Conservation (phyloP, 2,329 filamentous ascomycete genomes). For the Fusarium succisae region DNA sequence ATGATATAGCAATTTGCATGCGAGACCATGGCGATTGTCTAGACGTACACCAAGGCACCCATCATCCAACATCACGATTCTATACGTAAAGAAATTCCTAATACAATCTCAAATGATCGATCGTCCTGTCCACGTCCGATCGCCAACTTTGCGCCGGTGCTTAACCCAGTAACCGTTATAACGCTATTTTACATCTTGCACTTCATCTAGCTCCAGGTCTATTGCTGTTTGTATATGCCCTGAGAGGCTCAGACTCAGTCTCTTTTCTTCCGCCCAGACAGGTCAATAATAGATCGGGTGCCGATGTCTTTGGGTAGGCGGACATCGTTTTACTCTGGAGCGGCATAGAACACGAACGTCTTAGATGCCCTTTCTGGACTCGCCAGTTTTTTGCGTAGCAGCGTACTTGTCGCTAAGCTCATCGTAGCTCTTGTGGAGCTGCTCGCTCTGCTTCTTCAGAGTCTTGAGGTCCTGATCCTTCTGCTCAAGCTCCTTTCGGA, state of each 20-base stretch:
- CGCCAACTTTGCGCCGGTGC: slow-evolving; percentile 28
- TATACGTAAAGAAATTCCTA: slow-evolving; percentile 16
- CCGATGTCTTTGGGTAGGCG: background rate
- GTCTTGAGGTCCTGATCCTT: slow-evolving; percentile 87
- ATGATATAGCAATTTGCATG: background rate
- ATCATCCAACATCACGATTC: slow-evolving; percentile 18
- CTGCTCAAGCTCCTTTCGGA: slow-evolving; percentile 76
- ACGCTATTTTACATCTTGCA: slow-evolving; percentile 28
- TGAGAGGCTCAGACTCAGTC: slow-evolving; percentile 16
- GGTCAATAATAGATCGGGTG: background rate
- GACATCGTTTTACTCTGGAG: background rate
- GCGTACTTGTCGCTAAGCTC: slow-evolving; percentile 85
- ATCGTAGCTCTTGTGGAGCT: slow-evolving; percentile 85
- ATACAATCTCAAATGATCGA: slow-evolving; percentile 31
- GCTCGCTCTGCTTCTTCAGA: slow-evolving; percentile 91
- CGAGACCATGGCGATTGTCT: background rate
- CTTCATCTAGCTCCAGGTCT: slow-evolving; percentile 1
- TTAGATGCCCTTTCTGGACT: slow-evolving; percentile 68
- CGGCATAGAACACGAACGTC: background rate
- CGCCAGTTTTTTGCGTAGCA: slow-evolving; percentile 60
- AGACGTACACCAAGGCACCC: background rate
- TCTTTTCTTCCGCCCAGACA: background rate
- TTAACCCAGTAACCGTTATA: slow-evolving; percentile 17
- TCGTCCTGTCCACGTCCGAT: slow-evolving; percentile 19
- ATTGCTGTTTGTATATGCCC: slow-evolving; percentile 9